Conservation (phyloP, 306 rosid genomes). For the Pyrus bretschneideri region DNA sequence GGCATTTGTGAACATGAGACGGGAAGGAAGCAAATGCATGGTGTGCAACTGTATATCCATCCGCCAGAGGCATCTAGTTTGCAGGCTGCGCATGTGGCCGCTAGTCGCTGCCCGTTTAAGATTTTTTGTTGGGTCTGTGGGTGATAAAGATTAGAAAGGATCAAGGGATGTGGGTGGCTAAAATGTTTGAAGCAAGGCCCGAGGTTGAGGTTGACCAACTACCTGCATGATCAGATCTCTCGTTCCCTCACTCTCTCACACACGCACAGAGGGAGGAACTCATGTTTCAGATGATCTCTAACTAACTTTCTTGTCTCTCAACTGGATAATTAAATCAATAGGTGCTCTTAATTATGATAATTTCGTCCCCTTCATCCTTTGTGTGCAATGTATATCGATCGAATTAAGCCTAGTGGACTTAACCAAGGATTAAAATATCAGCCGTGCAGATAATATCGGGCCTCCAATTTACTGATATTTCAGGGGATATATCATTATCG, state of each 20-base stretch:
- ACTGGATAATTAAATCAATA: neutral
- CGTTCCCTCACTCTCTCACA: neutral
- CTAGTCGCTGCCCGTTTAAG: neutral
- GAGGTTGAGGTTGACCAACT: neutral
- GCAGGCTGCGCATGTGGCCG: neutral
- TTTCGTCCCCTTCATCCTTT: neutral
- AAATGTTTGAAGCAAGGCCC: neutral
- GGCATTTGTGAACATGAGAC: conserved; percentile 6
- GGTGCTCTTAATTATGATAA: neutral
- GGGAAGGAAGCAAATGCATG: conserved; percentile 9
- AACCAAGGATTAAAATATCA: neutral
- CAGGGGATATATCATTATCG: no score
- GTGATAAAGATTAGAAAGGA: neutral
- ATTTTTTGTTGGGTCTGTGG: neutral
- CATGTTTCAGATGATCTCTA: neutral
- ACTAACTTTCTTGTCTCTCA: neutral
- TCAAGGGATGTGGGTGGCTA: neutral
- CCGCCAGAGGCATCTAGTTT: conserved; percentile 1
- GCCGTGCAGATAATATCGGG: no score
- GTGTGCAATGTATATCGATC: neutral
- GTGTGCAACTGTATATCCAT: neutral
- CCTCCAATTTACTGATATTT: no score
- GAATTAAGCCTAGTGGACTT: neutral
- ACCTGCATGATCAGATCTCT: neutral
- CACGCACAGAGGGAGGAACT: neutral